Percentiles rank a stretch among this genome's conserved stretches.
phyloP scores from a whole-genome alignment of 2,329 filamentous ascomycete species.

The Colletotrichum sp. region DNA sequence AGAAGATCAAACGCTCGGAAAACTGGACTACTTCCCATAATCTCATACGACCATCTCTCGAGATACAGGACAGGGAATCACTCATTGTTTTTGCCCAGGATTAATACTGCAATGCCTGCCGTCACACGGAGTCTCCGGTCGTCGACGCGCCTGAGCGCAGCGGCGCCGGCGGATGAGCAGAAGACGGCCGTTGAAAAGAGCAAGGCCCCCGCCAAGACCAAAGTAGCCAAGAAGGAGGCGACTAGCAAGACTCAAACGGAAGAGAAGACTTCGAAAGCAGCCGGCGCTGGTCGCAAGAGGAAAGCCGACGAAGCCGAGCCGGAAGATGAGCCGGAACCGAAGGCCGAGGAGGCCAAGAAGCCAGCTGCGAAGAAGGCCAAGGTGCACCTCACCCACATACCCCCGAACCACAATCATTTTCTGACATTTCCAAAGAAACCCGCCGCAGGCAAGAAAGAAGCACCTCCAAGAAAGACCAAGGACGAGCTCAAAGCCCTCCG shows the following conservation, averaged over 20 bases:
- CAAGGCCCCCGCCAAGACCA: background rate
- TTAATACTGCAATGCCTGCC: background rate
- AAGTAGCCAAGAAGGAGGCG: background rate
- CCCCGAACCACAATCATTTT: too few species aligned
- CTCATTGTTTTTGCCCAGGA: background rate
- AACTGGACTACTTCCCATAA: background rate
- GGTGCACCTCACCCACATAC: background rate
- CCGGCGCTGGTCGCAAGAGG: background rate
- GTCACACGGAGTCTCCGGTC: slow-evolving; percentile 10
- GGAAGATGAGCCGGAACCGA: background rate
- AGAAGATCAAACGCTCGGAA: background rate
- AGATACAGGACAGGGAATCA: background rate
- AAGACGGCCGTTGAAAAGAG: background rate
- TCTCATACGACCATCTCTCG: background rate
- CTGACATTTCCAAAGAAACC: background rate
- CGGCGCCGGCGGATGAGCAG: background rate
- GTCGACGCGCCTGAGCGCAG: background rate
- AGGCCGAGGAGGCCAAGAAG: background rate
- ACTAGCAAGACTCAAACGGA: background rate
- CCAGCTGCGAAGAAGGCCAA: slow-evolving; percentile 13
- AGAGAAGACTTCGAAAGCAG: background rate
- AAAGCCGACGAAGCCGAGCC: background rate
- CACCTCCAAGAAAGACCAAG: background rate
- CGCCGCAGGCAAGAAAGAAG: background rate
- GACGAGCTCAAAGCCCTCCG: slow-evolving; percentile 18